phyloP scores from a whole-genome alignment of 1,139 yeast species.

The Lodderomyces oxycetoniae region DNA sequence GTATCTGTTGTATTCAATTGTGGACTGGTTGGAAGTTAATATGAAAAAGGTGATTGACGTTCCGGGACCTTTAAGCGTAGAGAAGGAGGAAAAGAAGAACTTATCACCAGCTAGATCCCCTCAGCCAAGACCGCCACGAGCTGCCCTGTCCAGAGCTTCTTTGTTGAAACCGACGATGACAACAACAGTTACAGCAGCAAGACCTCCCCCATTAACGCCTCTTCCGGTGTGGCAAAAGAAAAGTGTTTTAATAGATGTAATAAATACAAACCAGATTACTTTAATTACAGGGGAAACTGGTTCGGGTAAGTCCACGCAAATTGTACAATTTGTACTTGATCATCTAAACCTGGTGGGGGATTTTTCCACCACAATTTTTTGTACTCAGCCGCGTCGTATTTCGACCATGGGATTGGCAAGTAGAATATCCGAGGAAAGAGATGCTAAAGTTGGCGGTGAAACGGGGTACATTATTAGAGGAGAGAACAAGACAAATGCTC shows the following conservation, averaged over 20 bases:
- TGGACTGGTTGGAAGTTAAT: constrained; percentile 74
- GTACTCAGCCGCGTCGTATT: constrained; percentile 95
- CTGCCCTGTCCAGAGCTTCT: background rate
- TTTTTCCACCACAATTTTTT: constrained; percentile 57
- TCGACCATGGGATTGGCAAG: constrained; percentile 94
- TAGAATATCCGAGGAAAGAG: constrained; percentile 82
- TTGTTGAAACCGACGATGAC: background rate
- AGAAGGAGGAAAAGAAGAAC: background rate
- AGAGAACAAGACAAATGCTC: constrained; percentile 59
- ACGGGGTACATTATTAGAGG: constrained; percentile 91
- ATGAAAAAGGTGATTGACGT: constrained; percentile 52
- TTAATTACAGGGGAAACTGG: constrained; percentile 96
- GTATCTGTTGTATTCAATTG: constrained; percentile 57
- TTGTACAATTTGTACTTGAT: constrained; percentile 85
- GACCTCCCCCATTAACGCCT: constrained; percentile 6
- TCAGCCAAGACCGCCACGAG: background rate
- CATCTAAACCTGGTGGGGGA: constrained; percentile 44
- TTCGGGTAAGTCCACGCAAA: constrained; percentile 90
- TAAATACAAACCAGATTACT: constrained; percentile 59
- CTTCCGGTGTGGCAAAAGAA: constrained; percentile 80
- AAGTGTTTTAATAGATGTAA: constrained; percentile 49
- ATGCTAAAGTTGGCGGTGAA: constrained; percentile 63
- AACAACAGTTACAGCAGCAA: background rate
- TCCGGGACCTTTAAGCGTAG: constrained; percentile 65
- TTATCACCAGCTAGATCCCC: background rate